Percentiles rank a stretch among this genome's conserved stretches.
These are phyloP conservation scores for Raphanus sativus DNA, from an alignment of 345 rosid genomes.

Conservation along the genomic window DNA sequence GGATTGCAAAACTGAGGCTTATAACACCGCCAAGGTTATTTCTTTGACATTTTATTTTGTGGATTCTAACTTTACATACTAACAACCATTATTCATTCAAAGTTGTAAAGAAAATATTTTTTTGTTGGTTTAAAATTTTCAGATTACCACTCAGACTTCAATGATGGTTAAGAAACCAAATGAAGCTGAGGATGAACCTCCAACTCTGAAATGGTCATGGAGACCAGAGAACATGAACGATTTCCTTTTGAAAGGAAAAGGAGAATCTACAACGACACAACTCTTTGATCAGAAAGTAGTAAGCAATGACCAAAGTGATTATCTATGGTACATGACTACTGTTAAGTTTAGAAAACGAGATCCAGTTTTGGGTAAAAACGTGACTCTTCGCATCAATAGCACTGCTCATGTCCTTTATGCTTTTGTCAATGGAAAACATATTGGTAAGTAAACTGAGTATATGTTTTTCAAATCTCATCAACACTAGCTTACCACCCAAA, in stretches of 20 bases:
- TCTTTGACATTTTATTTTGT: background rate
- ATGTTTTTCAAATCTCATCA: background rate
- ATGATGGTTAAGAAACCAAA: conserved; percentile 34
- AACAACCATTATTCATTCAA: background rate
- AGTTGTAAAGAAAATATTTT: background rate
- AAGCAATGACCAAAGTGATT: conserved; percentile 48
- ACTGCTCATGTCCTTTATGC: too few species aligned
- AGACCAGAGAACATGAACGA: conserved; percentile 41
- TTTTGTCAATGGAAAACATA: too few species aligned
- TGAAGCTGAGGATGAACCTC: conserved; percentile 14
- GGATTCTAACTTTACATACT: background rate
- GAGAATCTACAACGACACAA: conserved; percentile 17
- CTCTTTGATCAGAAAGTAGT: conserved; percentile 51
- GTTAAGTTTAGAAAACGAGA: conserved; percentile 44
- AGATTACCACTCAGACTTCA: conserved; percentile 37
- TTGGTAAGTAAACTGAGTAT: background rate
- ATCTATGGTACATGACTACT: conserved; percentile 34
- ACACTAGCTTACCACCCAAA: background rate
- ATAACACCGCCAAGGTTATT: conserved; percentile 20
- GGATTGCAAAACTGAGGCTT: conserved; percentile 45
- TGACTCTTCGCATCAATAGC: background rate
- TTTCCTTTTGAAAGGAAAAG: conserved; percentile 39
- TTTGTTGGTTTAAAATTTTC: background rate
- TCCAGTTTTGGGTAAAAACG: conserved; percentile 7
- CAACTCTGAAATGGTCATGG: conserved; percentile 37